Evolutionary conservation across 192 early-diverging fungal genomes (phyloP).

Genomic region (Cladochytrium replicatum): DNA sequence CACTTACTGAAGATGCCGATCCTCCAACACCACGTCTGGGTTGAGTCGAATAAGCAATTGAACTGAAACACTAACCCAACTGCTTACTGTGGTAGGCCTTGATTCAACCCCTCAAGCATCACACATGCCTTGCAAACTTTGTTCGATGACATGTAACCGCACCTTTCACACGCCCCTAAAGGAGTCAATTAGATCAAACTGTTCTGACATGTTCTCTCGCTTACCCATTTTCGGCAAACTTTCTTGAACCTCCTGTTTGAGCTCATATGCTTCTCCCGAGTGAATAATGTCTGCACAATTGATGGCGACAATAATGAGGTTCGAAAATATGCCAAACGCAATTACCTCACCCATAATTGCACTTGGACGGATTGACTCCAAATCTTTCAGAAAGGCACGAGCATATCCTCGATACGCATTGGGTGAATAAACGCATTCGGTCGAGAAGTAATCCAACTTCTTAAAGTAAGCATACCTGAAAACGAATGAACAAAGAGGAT

Average conservation of each 20-base stretch:
- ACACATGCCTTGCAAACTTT: slow-evolving; percentile 90
- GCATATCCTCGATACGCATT: slow-evolving; percentile 96
- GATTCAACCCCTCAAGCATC: slow-evolving; percentile 84
- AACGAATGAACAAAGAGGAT: neutral
- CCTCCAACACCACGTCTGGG: too few species aligned
- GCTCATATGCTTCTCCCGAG: slow-evolving; percentile 76
- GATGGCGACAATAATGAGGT: slow-evolving; percentile 7
- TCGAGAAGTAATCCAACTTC: slow-evolving; percentile 95
- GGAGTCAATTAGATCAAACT: neutral
- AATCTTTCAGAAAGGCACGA: slow-evolving; percentile 86
- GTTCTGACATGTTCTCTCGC: too few species aligned
- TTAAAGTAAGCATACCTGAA: slow-evolving; percentile 82
- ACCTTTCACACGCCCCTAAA: slow-evolving; percentile 61
- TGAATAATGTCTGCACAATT: slow-evolving; percentile 73
- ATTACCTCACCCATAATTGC: slow-evolving; percentile 65
- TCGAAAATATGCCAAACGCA: neutral
- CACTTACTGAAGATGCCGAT: too few species aligned
- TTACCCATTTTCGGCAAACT: slow-evolving; percentile 16
- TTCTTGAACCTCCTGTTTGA: slow-evolving; percentile 14
- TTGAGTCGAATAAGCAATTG: too few species aligned
- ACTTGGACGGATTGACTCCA: slow-evolving; percentile 78
- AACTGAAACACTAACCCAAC: too few species aligned
- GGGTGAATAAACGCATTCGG: slow-evolving; percentile 96
- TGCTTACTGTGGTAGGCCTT: slow-evolving; percentile 69
- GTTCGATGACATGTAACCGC: slow-evolving; percentile 92